Evolutionary conservation across 2,329 filamentous ascomycete genomes (phyloP).

Genomic region (Beauveria scarabaeidicola): DNA sequence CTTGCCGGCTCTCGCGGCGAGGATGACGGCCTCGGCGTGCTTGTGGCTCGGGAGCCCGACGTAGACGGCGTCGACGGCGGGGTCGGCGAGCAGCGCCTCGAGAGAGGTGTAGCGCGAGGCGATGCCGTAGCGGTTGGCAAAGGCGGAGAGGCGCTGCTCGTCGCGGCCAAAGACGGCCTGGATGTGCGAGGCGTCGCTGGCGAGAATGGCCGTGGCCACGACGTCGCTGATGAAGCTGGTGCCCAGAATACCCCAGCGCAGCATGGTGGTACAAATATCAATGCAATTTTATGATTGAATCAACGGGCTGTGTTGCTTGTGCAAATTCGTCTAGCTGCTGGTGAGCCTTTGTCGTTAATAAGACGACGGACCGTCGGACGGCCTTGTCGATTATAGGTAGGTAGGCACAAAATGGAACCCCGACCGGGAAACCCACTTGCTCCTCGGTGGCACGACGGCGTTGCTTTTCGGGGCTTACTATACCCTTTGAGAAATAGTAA

Average conservation of each 20-base stretch:
- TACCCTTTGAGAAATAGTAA: neutral
- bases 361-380: neutral
- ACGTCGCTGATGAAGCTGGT: slow-evolving; percentile 23
- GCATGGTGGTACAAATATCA: slow-evolving; percentile 10
- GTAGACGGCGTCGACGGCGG: slow-evolving; percentile 20
- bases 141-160: slow-evolving; percentile 16
- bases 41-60: slow-evolving; percentile 21
- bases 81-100: slow-evolving; percentile 17
- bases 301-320: no score
- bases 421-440: neutral
- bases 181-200: slow-evolving; percentile 16
- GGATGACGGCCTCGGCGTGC: slow-evolving; percentile 19
- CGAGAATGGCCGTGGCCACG: slow-evolving; percentile 18
- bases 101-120: slow-evolving; percentile 15
- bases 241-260: slow-evolving; percentile 22
- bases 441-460: neutral
- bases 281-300: no score
- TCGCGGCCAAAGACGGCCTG: slow-evolving; percentile 21
- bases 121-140: slow-evolving; percentile 19
- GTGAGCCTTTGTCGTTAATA: neutral
- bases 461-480: slow-evolving; percentile 5
- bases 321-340: neutral
- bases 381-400: neutral
- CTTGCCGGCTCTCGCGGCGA: slow-evolving; percentile 17
- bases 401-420: neutral